Percentiles rank a stretch among this genome's conserved stretches.
These are phyloP conservation scores for Lentinula novae-zelandiae DNA, from an alignment of 1,284 basidiomycete genomes.

Conservation along the genomic window DNA sequence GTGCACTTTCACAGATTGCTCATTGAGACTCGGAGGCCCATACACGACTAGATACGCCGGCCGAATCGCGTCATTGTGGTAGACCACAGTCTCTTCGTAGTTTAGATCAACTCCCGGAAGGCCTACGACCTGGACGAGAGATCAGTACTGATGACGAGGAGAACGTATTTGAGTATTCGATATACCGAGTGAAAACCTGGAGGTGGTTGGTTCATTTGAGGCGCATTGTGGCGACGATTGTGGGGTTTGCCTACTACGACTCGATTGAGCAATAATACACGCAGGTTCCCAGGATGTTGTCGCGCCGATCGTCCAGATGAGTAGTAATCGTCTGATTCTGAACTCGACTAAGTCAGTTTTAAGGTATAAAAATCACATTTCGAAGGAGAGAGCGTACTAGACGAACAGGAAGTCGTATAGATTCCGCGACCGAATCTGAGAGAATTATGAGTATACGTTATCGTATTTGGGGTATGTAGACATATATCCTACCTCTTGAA, in stretches of 20 bases:
- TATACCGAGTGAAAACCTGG: conserved; percentile 54
- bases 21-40: neutral
- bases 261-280: conserved; percentile 47
- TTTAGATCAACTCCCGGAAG: conserved; percentile 54
- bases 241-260: conserved; percentile 58
- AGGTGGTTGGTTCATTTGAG: conserved; percentile 43
- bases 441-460: neutral
- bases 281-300: neutral
- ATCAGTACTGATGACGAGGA: neutral
- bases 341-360: conserved; percentile 9
- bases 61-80: conserved; percentile 53
- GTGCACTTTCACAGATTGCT: neutral
- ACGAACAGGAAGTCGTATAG: conserved; percentile 57
- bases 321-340: conserved; percentile 62
- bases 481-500: conserved; percentile 38
- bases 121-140: conserved; percentile 36
- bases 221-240: conserved; percentile 42
- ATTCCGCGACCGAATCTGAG: conserved; percentile 59
- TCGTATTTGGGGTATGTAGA: neutral
- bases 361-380: neutral
- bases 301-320: conserved; percentile 31
- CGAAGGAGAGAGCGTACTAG: conserved; percentile 37
- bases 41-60: conserved; percentile 57
- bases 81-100: conserved; percentile 60
- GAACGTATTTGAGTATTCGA: neutral